phyloP scores from a whole-genome alignment of 345 rosid species.

The Iberis pinnata region DNA sequence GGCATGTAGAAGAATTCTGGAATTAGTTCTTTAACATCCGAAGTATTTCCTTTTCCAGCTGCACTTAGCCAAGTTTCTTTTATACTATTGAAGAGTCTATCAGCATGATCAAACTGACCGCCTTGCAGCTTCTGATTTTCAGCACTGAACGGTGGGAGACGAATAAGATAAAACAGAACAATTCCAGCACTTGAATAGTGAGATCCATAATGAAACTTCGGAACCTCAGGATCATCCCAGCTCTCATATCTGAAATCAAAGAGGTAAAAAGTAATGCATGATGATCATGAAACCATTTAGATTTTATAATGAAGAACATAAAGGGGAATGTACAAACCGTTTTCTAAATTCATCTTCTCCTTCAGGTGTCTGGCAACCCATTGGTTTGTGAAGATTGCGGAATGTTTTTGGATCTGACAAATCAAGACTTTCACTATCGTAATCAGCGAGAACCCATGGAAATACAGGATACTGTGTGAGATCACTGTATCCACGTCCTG shows the following conservation, averaged over 20 bases:
- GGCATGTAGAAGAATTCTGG: constrained; percentile 99
- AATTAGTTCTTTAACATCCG: constrained; percentile 97
- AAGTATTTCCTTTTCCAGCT: constrained; percentile 94
- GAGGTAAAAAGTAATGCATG: constrained; percentile 8
- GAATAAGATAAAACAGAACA: constrained; percentile 95
- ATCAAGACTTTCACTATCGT: constrained; percentile 83
- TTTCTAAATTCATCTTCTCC: constrained; percentile 97
- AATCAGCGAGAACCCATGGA: constrained; percentile 98
- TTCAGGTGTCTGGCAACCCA: constrained; percentile 98
- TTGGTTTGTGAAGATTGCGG: constrained; percentile 91
- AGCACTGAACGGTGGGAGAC: constrained; percentile 90
- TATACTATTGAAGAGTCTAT: constrained; percentile 88
- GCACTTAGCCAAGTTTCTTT: constrained; percentile 98
- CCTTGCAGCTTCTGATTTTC: constrained; percentile 99
- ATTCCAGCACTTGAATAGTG: constrained; percentile 99
- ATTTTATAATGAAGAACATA: neutral
- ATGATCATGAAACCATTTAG: constrained; percentile 10
- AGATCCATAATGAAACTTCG: constrained; percentile 98
- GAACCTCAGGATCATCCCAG: constrained; percentile 99
- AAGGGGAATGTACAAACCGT: constrained; percentile 48
- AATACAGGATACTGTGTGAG: constrained; percentile 99
- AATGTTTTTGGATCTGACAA: constrained; percentile 77
- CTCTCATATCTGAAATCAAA: constrained; percentile 72
- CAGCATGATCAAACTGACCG: constrained; percentile 99
- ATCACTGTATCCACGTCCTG: constrained; percentile 99